Evolutionary conservation across 441 rosid species (phyloP).

Genomic region (Syzygium syzygioides): DNA sequence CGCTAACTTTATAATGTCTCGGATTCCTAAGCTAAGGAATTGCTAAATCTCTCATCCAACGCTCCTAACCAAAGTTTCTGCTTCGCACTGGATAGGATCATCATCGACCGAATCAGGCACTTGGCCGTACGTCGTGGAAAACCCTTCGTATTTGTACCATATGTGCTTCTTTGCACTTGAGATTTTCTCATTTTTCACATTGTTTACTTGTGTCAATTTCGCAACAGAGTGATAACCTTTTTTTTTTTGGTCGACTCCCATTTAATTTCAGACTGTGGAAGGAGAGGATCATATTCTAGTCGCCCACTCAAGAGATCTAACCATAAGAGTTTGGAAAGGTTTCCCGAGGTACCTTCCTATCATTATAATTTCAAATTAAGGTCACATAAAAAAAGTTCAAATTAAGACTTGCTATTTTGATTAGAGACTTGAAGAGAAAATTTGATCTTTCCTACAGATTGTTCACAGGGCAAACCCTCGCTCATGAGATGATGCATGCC

Average conservation of each 20-base stretch:
- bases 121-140: neutral
- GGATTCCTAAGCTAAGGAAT: neutral
- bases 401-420: neutral
- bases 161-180: neutral
- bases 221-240: neutral
- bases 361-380: neutral
- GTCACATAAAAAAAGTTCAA: neutral
- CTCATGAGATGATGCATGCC: neutral
- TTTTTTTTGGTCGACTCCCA: neutral
- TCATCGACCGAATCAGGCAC: too few species aligned
- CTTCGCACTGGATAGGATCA: neutral
- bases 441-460: neutral
- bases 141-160: rapidly evolving
- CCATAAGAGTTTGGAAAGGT: neutral
- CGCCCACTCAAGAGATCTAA: neutral
- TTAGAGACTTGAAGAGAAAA: neutral
- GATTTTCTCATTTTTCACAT: neutral
- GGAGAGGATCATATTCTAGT: neutral
- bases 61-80: neutral
- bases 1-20: neutral
- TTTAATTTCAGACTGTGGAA: neutral
- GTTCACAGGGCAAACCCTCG: neutral
- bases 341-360: neutral
- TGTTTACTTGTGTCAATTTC: neutral
- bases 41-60: neutral